Evolutionary conservation across 2,329 filamentous ascomycete species (phyloP), one percentile per base, ranked within the genome.

Genomic region (Trematosphaeria pertusa): DNA sequence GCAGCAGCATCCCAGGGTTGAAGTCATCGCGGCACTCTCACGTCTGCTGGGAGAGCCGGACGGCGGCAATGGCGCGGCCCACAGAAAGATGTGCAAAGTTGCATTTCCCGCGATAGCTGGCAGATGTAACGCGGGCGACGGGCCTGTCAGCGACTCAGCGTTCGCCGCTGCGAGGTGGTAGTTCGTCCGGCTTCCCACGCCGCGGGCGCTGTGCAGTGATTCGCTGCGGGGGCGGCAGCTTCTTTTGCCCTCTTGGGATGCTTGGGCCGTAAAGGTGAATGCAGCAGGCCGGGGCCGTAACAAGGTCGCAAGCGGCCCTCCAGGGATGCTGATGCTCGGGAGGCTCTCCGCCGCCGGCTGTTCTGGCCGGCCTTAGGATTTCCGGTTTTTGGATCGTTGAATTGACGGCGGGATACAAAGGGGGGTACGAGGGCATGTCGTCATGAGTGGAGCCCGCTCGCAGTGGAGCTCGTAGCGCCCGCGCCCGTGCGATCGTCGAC

Each of bases 71-170:
- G 8, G 7, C 24, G 24, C 7, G 24, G 24, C 24, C 24, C 24
- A 28, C 24, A 34, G 31, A 17, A 14, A 34, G 7, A 7, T 34
- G 31, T 15, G 28, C n/a, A 4, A 40, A 10, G 37, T 40, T 40
- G 37, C 37, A 40, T 40, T n/a, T 24, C 24, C 11, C 10, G 36
- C 19, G 36, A 26, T n/a, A 43, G 39, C 30, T 43, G 32, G 40
- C 31, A 43, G 40, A 43, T 43, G 40, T 31, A 43, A 43, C 33
- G n/a, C 14, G 10, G n/a, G 6, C 4, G 12, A 24, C 17, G 30
- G n/a, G 6, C 30, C 19, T 34, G 30, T 43, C 26, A 21, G 31
- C 31, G 8, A 15, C 31, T 34, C n/a, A 28, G 37, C 24, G 37
- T 31, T 31, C 24, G 10, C 17, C 5, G 37, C 9, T 7, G 36